Base-by-base conservation (phyloP, 2,329 filamentous ascomycete genomes). In the Saccharata proteae region DNA sequence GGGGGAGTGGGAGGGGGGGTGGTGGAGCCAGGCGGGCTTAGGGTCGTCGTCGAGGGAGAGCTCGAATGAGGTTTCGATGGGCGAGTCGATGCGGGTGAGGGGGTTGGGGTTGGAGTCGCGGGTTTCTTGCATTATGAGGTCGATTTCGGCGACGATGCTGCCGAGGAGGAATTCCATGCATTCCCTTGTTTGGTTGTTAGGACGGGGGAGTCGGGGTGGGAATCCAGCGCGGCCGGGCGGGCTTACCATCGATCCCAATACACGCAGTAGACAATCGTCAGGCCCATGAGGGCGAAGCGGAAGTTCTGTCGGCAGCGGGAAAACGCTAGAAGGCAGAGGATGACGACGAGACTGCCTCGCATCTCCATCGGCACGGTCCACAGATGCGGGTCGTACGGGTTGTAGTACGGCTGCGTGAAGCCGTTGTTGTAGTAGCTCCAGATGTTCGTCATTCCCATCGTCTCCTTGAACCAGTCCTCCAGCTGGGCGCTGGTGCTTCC, bases 201-300 rank as follows among this genome's bases (percentile, higher is more conserved):
- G n/a, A n/a, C n/a, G n/a, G n/a, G n/a, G n/a, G n/a, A n/a, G n/a
- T n/a, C n/a, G n/a, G n/a, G n/a, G n/a, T n/a, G n/a, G n/a, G n/a
- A n/a, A n/a, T n/a, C n/a, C n/a, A n/a, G n/a, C n/a, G n/a, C n/a
- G n/a, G n/a, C n/a, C n/a, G n/a, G n/a, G n/a, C n/a, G n/a, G n/a
- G n/a, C n/a, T n/a, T n/a, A n/a, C n/a, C 31, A 33, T 17, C 31
- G 31, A 25, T 33, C 31, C 34, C 36, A 42, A 35, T 40, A 41
- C 29, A 46, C 35, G 48, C 42, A 42, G 38, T 75, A 74, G 3
- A 61, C 65, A 36, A 75, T 68, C 34, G 69, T 55, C 58, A 65
- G 63, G 31, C 74, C 68, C 12, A 68, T 69, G 14, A 66, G 55
- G 5, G 64, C 67, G 35, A 69, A 74, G 19, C 31, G 31, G n/a